Percentiles rank a stretch among this genome's conserved stretches.
Conservation (phyloP, 768 basidiomycete species). For the Lepiota brunneoincarnata region DNA sequence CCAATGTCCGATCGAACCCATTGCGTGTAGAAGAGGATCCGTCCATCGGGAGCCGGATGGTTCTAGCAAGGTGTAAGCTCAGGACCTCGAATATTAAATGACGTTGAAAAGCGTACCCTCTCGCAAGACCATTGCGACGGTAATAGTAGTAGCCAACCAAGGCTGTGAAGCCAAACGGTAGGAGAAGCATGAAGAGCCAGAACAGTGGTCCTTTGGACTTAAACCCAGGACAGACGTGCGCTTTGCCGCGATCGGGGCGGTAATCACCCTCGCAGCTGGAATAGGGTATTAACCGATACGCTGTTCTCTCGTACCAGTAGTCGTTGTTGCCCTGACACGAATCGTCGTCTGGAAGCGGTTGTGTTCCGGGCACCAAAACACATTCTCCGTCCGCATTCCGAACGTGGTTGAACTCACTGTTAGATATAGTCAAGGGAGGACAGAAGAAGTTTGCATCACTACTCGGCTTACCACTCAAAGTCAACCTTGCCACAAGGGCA, state of each 20-base stretch:
- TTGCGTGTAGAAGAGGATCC: background rate
- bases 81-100: slow-evolving; percentile 10
- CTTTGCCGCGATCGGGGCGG: slow-evolving; percentile 71
- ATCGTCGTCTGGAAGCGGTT: slow-evolving; percentile 58
- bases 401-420: slow-evolving; percentile 90
- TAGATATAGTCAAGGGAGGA: background rate
- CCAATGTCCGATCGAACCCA: slow-evolving; percentile 31
- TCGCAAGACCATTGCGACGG: slow-evolving; percentile 63
- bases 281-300: slow-evolving; percentile 87
- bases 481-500: slow-evolving; percentile 75
- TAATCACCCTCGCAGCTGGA: slow-evolving; percentile 82
- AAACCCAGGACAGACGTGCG: slow-evolving; percentile 82
- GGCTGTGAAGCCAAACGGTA: slow-evolving; percentile 77
- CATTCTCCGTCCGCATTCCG: slow-evolving; percentile 71
- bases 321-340: slow-evolving; percentile 61
- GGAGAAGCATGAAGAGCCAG: slow-evolving; percentile 75
- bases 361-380: slow-evolving; percentile 69
- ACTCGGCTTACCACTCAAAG: slow-evolving; percentile 88
- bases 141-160: slow-evolving; percentile 83
- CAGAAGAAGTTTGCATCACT: background rate
- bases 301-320: slow-evolving; percentile 93
- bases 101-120: slow-evolving; percentile 57
- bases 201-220: slow-evolving; percentile 71
- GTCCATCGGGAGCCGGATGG: slow-evolving; percentile 72
- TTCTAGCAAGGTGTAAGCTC: slow-evolving; percentile 37